Base-by-base conservation (phyloP, 495 filamentous ascomycete genomes). In the Aspergillus kassunensis region DNA sequence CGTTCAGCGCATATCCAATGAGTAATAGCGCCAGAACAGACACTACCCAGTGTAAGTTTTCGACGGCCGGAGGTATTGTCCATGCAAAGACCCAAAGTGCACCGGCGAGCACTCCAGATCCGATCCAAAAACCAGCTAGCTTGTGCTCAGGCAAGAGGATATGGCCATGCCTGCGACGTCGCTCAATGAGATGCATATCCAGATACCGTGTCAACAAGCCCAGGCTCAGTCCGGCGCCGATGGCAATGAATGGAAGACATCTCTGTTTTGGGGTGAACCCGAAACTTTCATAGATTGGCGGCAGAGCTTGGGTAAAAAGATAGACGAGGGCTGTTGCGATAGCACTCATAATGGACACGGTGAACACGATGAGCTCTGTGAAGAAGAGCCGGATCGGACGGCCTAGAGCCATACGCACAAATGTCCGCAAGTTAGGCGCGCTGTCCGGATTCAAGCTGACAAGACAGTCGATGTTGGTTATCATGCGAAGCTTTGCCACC, bases 1-100 rank as follows among this genome's bases (percentile, higher is more conserved):
- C 79, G 16, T 78, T 79, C n/a, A 75, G 58, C 0, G 74, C 72
- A 51, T 74, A 82, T 1, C 79, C 78, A n/a, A 79, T 63, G 1
- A 74, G 53, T 4, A 77, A 60, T 11, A 81, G 61, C 0, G 72
- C 65, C 0, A 74, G 25, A 4, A 75, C 69, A 4, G 74, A 71
- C 2, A 72, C 66, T 16, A 74, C 60, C 77, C 79, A 81, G 6
- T 63, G 59, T 11, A 61, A 21, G 2, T 57, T 21, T 12, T 55
- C 35, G 0, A 64, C 53, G 4, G 63, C 53, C 2, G 77, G 75
- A 3, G 79, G 79, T 3, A 79, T 70, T 2, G 75, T 80, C 71
- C 71, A 75, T 15, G 67, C 75, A 48, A 80, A 79, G 64, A 70
- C 71, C 78, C 76, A 82, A 4, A 76, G 60, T 7, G 64, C 66